Percentiles rank a stretch among this genome's conserved stretches.
Conservation (phyloP, 1,284 basidiomycete genomes). For the Tremellales sp. region DNA sequence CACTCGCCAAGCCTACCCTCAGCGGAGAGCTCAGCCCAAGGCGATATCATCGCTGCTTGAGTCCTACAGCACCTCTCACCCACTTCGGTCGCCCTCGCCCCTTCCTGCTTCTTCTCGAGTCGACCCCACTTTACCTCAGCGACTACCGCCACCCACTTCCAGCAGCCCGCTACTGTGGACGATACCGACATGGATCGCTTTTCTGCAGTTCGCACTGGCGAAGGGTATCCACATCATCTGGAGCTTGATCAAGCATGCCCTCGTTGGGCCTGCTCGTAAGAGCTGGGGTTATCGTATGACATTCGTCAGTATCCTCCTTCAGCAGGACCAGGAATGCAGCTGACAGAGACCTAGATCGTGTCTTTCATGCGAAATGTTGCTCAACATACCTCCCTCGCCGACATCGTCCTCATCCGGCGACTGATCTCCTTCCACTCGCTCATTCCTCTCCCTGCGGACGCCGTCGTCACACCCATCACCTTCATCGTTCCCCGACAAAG, state of each 20-base stretch:
- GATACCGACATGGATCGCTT: slow-evolving; percentile 38
- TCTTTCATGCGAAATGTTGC: slow-evolving; percentile 76
- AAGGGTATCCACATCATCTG: slow-evolving; percentile 44
- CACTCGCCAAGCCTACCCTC: background rate
- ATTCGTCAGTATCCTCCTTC: slow-evolving; percentile 18
- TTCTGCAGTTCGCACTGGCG: slow-evolving; percentile 32
- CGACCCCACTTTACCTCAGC: slow-evolving; percentile 36
- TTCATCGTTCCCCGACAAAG: slow-evolving; percentile 76
- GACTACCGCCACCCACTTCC: slow-evolving; percentile 32
- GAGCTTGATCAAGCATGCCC: slow-evolving; percentile 36
- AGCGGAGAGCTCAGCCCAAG: background rate
- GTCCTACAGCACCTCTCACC: slow-evolving; percentile 38
- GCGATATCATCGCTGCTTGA: slow-evolving; percentile 19
- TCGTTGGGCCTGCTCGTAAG: slow-evolving; percentile 42
- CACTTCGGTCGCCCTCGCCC: slow-evolving; percentile 41
- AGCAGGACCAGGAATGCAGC: background rate
- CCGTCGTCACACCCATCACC: slow-evolving; percentile 90
- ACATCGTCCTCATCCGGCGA: slow-evolving; percentile 76
- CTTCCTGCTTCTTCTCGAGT: slow-evolving; percentile 43
- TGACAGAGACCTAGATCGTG: slow-evolving; percentile 26
- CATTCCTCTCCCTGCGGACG: slow-evolving; percentile 86
- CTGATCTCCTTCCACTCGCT: slow-evolving; percentile 77
- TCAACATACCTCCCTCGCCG: slow-evolving; percentile 75
- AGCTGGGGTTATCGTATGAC: slow-evolving; percentile 51
- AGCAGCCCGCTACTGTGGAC: slow-evolving; percentile 37